A percentile compares a stretch with the other conserved stretches of the same genome.
Evolutionary conservation across 306 rosid species (phyloP).

Genomic region (Prunus davidiana): DNA sequence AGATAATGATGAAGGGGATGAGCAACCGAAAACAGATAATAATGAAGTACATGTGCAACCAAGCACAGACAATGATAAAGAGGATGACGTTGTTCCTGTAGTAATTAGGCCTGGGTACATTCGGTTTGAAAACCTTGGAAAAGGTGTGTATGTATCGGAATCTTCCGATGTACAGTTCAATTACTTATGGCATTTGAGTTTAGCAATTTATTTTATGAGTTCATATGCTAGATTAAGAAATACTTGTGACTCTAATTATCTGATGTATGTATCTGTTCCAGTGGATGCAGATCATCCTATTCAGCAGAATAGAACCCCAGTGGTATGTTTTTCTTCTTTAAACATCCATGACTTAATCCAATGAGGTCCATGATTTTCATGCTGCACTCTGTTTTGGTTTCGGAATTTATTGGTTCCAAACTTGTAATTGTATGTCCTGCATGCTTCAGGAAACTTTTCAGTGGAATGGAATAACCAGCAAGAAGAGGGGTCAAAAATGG

Average conservation of each 20-base stretch:
- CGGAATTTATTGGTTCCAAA: not conserved
- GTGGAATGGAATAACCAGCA: constrained; percentile 93
- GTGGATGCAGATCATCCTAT: constrained; percentile 50
- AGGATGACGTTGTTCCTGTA: constrained; percentile 61
- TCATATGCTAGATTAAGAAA: not conserved
- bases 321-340: constrained; percentile 44
- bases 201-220: constrained; percentile 2
- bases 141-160: constrained; percentile 36
- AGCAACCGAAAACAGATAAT: constrained; percentile 30
- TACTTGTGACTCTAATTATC: constrained; percentile 9
- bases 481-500: constrained; percentile 95
- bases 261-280: constrained; percentile 35
- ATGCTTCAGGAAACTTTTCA: constrained; percentile 61
- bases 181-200: not conserved
- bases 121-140: constrained; percentile 64
- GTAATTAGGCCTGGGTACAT: constrained; percentile 93
- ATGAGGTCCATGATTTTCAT: not conserved
- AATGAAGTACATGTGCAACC: constrained; percentile 32
- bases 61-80: constrained; percentile 20
- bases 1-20: constrained; percentile 34
- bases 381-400: not conserved
- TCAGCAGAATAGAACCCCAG: constrained; percentile 37
- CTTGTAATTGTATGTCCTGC: constrained; percentile 24
- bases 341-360: not conserved
- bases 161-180: not conserved